These are phyloP conservation scores for Xylona heveae DNA, from an alignment of 495 filamentous ascomycete species.

Conservation along the genomic window DNA sequence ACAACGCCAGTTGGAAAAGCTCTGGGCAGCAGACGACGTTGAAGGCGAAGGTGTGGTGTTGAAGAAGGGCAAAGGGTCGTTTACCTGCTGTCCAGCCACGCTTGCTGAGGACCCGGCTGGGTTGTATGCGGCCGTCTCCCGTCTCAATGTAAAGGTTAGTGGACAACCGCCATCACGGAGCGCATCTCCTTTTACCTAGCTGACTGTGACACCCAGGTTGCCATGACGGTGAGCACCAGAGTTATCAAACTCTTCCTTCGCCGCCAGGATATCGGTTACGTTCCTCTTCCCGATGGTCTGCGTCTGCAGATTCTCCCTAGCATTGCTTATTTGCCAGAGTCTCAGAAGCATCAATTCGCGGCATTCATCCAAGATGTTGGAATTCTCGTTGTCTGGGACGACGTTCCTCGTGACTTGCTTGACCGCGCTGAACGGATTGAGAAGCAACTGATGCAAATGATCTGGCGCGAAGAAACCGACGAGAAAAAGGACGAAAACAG, in stretches of 20 bases:
- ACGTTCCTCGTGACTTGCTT: slow-evolving; percentile 32
- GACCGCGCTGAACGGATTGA: slow-evolving; percentile 27
- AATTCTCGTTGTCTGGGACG: slow-evolving; percentile 44
- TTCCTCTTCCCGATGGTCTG: slow-evolving; percentile 33
- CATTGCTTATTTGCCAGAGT: slow-evolving; percentile 28
- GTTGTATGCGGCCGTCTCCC: slow-evolving; percentile 26
- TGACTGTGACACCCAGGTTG: slow-evolving; percentile 18
- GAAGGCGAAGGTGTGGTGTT: slow-evolving; percentile 41
- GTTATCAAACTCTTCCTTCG: slow-evolving; percentile 32
- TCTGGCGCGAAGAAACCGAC: slow-evolving; percentile 25
- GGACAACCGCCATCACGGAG: background rate
- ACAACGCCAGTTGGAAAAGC: slow-evolving; percentile 31
- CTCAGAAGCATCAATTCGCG: slow-evolving; percentile 45
- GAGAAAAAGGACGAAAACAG: slow-evolving; percentile 18
- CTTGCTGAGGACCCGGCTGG: slow-evolving; percentile 24
- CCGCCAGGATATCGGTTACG: slow-evolving; percentile 21
- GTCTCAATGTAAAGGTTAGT: slow-evolving; percentile 34
- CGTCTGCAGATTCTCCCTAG: slow-evolving; percentile 36
- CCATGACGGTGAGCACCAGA: slow-evolving; percentile 35
- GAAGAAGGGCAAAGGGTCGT: slow-evolving; percentile 30
- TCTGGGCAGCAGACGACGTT: slow-evolving; percentile 31
- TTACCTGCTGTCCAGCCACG: slow-evolving; percentile 31
- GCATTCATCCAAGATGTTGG: slow-evolving; percentile 37
- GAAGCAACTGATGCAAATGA: slow-evolving; percentile 28
- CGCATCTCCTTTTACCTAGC: background rate